These are phyloP conservation scores for Candida lessepsii DNA, from an alignment of 805 yeast genomes.

Conservation along the genomic window DNA sequence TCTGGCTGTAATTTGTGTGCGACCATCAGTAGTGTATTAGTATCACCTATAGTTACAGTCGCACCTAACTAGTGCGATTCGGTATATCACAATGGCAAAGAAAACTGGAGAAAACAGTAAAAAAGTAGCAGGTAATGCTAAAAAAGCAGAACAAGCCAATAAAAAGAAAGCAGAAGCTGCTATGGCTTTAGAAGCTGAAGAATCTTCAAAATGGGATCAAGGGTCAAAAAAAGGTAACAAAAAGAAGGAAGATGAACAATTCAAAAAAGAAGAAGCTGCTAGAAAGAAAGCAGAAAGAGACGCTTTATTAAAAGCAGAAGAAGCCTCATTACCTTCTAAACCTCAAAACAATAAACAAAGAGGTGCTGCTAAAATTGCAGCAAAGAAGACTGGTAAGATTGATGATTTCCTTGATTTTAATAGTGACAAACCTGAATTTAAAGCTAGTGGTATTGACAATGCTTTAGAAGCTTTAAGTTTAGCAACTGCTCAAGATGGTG, in stretches of 20 bases:
- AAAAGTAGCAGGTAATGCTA: constrained; percentile 63
- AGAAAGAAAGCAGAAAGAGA: constrained; percentile 83
- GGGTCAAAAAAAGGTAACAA: constrained; percentile 69
- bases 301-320: constrained; percentile 61
- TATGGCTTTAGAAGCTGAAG: constrained; percentile 48
- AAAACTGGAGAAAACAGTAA: constrained; percentile 49
- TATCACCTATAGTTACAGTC: too few species aligned
- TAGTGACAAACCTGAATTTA: constrained; percentile 49
- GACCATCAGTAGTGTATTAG: too few species aligned
- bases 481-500: constrained; percentile 51
- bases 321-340: constrained; percentile 59
- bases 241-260: constrained; percentile 67
- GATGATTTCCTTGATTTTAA: constrained; percentile 65
- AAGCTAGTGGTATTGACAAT: constrained; percentile 73
- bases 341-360: constrained; percentile 53
- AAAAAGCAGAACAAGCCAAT: constrained; percentile 63
- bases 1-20: too few species aligned
- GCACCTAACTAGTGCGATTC: too few species aligned
- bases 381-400: constrained; percentile 57
- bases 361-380: constrained; percentile 68
- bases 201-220: constrained; percentile 65
- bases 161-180: constrained; percentile 54
- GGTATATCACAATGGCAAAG: constrained; percentile 45
- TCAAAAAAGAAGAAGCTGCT: constrained; percentile 73
- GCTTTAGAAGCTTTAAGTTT: constrained; percentile 77